phyloP scores from a whole-genome alignment of 2,329 filamentous ascomycete species.

The Xylaria sp. region DNA sequence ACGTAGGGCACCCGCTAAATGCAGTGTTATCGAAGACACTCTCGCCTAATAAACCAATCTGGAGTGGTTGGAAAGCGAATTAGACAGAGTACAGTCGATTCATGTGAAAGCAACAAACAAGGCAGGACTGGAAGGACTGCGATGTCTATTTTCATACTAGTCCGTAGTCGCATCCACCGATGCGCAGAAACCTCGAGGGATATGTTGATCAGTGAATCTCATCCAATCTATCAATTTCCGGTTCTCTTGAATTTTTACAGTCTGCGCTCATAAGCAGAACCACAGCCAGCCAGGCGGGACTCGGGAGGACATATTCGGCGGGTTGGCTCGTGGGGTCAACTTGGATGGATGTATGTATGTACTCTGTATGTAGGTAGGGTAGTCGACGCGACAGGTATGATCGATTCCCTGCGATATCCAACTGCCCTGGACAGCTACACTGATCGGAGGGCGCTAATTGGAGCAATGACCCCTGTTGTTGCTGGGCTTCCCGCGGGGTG shows the following conservation, averaged over 20 bases:
- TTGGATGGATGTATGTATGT: not conserved
- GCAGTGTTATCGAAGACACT: not conserved
- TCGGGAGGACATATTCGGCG: not conserved
- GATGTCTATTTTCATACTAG: not conserved
- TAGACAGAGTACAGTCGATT: not conserved
- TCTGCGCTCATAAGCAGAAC: not conserved
- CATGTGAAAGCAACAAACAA: not conserved
- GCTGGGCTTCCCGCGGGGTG: not conserved
- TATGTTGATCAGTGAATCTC: not conserved
- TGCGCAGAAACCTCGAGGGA: not conserved
- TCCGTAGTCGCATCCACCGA: not conserved
- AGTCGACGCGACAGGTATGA: slow-evolving; percentile 11
- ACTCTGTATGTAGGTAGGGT: no score
- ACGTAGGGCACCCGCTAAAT: not conserved
- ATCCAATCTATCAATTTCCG: not conserved
- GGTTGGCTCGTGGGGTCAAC: not conserved
- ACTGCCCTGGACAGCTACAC: slow-evolving; percentile 9
- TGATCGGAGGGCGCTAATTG: slow-evolving; percentile 24
- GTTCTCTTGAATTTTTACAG: not conserved
- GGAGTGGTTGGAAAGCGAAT: not conserved
- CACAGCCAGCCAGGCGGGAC: no score
- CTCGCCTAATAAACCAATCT: not conserved
- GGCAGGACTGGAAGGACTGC: not conserved
- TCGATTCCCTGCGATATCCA: slow-evolving; percentile 12
- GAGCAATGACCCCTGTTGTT: not conserved